Evolutionary conservation across 139 green algal genomes (phyloP), one percentile per base, ranked within the genome.

Genomic region (Picochlorum sp.): DNA sequence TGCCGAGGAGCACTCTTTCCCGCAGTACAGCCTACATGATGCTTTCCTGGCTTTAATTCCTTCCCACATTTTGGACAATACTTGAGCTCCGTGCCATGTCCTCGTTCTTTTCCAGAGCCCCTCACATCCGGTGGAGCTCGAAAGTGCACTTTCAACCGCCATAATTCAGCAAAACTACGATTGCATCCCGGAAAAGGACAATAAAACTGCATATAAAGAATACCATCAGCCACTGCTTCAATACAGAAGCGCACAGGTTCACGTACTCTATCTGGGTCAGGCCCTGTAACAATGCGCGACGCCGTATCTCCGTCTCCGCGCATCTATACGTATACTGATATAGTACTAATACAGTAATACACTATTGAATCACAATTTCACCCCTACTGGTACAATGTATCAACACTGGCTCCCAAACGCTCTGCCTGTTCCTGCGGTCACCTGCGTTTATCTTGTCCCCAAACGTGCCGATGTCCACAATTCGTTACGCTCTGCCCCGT

Each of bases 131-230:
- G 87, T 2, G 84, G 76, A 21, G 87, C 80, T 28, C 85, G 73
- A 70, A 86, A 89, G 65, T 92, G 87, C 1, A 92, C 84, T 57
- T 90, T 80, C n/a, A 77, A 58, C n/a, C 73, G 54, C 73, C 87
- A 95, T 1, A 95, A 79, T 67, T 95, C 87, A 0, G 84, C 86
- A 47, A 95, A 95, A 24, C 69, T 84, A 30, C 87, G 80, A 54
- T 84, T 92, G 77, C 87, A 95, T 4, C 84, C 84, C n/a, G 62
- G 63, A 62, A 69, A 62, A 18, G 69, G 69, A 20, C 69, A 76
- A 56, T 76, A 76, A 45, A 76, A 76, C 69, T 57, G 67, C 32
- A 58, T 44, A 45, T 16, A 37, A 3, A n/a, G 20, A 26, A 58
- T 4, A 58, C 15, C 47, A 54, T 54, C n/a, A 54, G 14, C 23